Evolutionary conservation across 192 early-diverging fungal species (phyloP).

Genomic region (Anaeromyces robustus): DNA sequence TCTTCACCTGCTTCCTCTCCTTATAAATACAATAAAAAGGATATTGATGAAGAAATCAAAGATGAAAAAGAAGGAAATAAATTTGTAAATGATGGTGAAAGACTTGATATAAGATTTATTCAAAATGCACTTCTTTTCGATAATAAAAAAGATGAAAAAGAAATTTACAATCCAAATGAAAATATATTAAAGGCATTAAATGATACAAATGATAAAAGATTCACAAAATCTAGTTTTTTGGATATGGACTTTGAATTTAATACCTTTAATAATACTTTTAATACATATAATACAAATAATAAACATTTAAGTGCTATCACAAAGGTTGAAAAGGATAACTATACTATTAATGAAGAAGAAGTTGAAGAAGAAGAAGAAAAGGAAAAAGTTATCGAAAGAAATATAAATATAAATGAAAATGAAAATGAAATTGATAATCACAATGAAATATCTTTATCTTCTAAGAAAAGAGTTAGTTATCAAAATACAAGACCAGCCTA

Average conservation of each 20-base stretch:
- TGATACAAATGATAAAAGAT: not conserved
- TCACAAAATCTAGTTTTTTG: not conserved
- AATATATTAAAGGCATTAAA: not conserved
- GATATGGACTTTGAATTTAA: not conserved
- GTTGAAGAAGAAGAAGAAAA: too few species aligned
- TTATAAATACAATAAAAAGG: not conserved
- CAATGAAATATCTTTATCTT: not conserved
- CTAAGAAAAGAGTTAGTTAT: not conserved
- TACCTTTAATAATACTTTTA: too few species aligned
- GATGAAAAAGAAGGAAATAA: not conserved
- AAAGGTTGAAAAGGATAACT: not conserved
- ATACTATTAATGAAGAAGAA: too few species aligned
- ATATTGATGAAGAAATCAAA: too few species aligned
- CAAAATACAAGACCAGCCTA: not conserved
- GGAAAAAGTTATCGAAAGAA: too few species aligned
- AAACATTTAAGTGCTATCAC: not conserved
- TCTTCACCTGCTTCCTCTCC: not conserved
- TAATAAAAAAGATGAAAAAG: not conserved
- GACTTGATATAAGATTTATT: not conserved
- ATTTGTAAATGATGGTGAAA: not conserved
- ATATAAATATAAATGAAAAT: too few species aligned
- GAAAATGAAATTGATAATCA: too few species aligned
- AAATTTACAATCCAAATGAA: not conserved
- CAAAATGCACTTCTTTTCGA: not conserved
- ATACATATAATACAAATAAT: too few species aligned